Evolutionary conservation across 768 basidiomycete genomes (phyloP), one percentile per base, ranked within the genome.

Genomic region (Mycena leptocephala): DNA sequence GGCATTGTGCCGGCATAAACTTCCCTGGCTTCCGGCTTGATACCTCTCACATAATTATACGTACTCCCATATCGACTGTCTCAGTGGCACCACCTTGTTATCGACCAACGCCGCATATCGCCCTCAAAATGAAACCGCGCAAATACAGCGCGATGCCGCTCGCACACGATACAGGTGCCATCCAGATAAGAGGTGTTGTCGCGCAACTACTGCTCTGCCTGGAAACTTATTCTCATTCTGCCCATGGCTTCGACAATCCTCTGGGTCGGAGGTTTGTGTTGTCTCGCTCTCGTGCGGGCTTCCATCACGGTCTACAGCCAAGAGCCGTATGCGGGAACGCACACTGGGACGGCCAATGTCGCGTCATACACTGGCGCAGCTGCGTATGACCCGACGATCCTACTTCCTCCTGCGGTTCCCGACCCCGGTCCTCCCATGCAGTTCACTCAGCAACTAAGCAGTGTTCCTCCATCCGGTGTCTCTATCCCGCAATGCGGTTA

Each of bases 331-430:
- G 56, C n/a, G 39, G 74, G 61, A 35, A 74, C 65, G 13, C 28
- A 46, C 5, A 75, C 77, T 3, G 73, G 73, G 5, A 78, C 77
- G 28, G 73, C 73, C 58, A 71, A 68, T 24, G 73, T 70, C 68
- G 80, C 79, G 3, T 76, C 70, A 2, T 85, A 84, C 62, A 83
- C 83, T 32, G 83, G 77, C 33, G 81, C 80, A 32, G 81, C 74
- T 35, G 84, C 84, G 14, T 85, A 85, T 66, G 82, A 87, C 55
- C 80, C 82, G 11, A 83, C 81, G 2, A 74, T 75, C 5, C 75
- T 87, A 26, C 71, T 77, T 28, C 78, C 84, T 10, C 86, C 86
- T 20, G 73, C 83, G 20, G 51, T 83, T 22, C 79, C 84, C 2
- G 35, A 63, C n/a, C 77, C 77, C 26, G 39, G n/a, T 8, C 74